Percentiles rank a stretch among this genome's conserved stretches.
These are phyloP conservation scores for Westerdykella ornata DNA, from an alignment of 2,329 filamentous ascomycete genomes.

Conservation along the genomic window DNA sequence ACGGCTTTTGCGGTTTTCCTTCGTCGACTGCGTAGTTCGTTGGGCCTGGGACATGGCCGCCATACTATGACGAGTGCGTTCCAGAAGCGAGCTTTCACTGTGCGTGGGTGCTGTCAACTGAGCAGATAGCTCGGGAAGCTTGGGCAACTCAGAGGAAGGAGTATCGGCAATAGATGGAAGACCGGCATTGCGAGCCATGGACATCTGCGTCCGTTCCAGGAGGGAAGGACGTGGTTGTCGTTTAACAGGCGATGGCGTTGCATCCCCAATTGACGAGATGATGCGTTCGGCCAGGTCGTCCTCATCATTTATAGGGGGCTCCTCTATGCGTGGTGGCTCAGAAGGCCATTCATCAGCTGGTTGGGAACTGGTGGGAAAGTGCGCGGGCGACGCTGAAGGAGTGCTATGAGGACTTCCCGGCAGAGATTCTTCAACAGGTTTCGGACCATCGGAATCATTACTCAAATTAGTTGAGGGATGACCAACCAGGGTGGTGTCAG, in stretches of 20 bases:
- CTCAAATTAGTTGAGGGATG: constrained; percentile 13
- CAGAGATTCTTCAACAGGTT: constrained; percentile 4
- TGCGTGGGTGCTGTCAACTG: neutral
- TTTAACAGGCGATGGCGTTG: constrained; percentile 39
- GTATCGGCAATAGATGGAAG: constrained; percentile 8
- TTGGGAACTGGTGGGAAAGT: constrained; percentile 10
- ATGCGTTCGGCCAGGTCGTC: constrained; percentile 37
- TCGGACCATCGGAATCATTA: constrained; percentile 5
- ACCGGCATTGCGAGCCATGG: constrained; percentile 32
- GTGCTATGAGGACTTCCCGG: neutral
- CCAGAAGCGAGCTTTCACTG: constrained; percentile 34
- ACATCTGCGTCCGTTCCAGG: constrained; percentile 43
- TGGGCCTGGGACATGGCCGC: constrained; percentile 48
- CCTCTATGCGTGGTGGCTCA: constrained; percentile 16
- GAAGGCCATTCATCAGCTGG: constrained; percentile 14
- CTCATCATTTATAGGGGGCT: constrained; percentile 15
- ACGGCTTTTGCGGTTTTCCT: constrained; percentile 9
- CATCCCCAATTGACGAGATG: constrained; percentile 34
- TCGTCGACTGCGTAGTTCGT: constrained; percentile 14
- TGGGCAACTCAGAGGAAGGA: constrained; percentile 11
- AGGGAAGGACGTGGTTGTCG: constrained; percentile 39
- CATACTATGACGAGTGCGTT: constrained; percentile 79
- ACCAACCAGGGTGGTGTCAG: constrained; percentile 24
- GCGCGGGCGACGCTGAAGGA: constrained; percentile 1
- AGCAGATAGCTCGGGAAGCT: constrained; percentile 11